phyloP scores from a whole-genome alignment of 441 rosid species.

The Jatropha podagrica region DNA sequence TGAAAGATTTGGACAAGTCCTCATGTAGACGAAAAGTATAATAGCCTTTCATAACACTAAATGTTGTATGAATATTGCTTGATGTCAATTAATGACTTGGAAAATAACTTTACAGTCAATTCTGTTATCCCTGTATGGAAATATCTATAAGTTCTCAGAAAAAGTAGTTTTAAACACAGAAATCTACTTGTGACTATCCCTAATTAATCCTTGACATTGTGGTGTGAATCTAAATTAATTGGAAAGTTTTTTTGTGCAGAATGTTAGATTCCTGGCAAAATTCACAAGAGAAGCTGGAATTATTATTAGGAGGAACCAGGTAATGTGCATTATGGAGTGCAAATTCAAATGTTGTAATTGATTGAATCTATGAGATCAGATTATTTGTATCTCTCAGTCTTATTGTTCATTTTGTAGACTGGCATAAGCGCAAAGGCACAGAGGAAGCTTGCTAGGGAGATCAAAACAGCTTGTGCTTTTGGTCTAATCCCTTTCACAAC shows the following conservation, averaged over 20 bases:
- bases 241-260: slow-evolving; percentile 43
- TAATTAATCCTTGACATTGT: not conserved
- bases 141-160: too few relatives aligned
- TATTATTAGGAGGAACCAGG: slow-evolving; percentile 72
- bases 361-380: not conserved
- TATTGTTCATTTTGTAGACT: slow-evolving; percentile 41
- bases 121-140: too few relatives aligned
- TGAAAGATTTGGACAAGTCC: too few relatives aligned
- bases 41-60: too few relatives aligned
- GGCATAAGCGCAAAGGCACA: slow-evolving; percentile 90
- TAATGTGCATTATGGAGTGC: slow-evolving; percentile 20
- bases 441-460: slow-evolving; percentile 90
- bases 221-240: not conserved
- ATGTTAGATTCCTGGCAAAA: slow-evolving; percentile 75
- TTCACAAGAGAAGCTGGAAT: slow-evolving; percentile 84
- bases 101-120: too few relatives aligned
- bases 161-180: not conserved
- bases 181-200: too few relatives aligned
- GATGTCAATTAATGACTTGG: too few relatives aligned
- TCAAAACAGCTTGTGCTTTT: slow-evolving; percentile 85
- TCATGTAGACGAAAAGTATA: too few relatives aligned
- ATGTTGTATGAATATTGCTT: too few relatives aligned
- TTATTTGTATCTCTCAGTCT: not conserved
- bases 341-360: not conserved
- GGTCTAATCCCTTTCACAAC: slow-evolving; percentile 89